Evolutionary conservation across 805 yeast species (phyloP).

Genomic region (Candida andamanensis): DNA sequence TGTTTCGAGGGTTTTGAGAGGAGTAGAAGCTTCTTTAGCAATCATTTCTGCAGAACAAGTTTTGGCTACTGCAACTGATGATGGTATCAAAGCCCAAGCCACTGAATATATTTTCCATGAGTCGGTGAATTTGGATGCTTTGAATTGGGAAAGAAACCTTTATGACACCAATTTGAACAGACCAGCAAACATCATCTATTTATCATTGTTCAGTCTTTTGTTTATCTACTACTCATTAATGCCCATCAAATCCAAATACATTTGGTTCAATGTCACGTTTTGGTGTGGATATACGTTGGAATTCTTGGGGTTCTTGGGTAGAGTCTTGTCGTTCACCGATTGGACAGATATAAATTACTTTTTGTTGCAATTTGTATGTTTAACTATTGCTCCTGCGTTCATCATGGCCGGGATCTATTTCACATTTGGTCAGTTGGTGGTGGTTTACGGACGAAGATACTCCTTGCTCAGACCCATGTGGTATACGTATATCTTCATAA

Average conservation of each 20-base stretch:
- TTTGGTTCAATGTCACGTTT: conserved; percentile 33
- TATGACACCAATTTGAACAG: conserved; percentile 28
- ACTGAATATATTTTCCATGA: conserved; percentile 26
- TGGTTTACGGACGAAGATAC: conserved; percentile 28
- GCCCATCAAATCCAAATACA: conserved; percentile 25
- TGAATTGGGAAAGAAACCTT: conserved; percentile 20
- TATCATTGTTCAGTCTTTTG: conserved; percentile 19
- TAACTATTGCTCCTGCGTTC: conserved; percentile 37
- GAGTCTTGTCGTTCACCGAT: conserved; percentile 25
- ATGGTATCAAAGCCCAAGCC: conserved; percentile 19
- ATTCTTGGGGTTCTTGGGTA: conserved; percentile 31
- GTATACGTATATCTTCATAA: conserved; percentile 36
- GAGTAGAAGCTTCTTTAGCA: conserved; percentile 30
- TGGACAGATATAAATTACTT: conserved; percentile 16
- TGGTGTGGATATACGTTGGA: conserved; percentile 28
- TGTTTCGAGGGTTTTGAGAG: conserved; percentile 21
- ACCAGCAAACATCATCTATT: conserved; percentile 27
- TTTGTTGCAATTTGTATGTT: conserved; percentile 24
- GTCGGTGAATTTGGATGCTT: conserved; percentile 23
- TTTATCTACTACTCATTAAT: conserved; percentile 19
- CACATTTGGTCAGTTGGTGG: conserved; percentile 32
- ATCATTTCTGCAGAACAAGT: conserved; percentile 27
- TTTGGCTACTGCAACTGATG: conserved; percentile 32
- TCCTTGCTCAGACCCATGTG: conserved; percentile 35
- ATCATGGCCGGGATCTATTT: conserved; percentile 38